Evolutionary conservation across 1,284 basidiomycete genomes (phyloP).

Genomic region (Albatrellus sp.): DNA sequence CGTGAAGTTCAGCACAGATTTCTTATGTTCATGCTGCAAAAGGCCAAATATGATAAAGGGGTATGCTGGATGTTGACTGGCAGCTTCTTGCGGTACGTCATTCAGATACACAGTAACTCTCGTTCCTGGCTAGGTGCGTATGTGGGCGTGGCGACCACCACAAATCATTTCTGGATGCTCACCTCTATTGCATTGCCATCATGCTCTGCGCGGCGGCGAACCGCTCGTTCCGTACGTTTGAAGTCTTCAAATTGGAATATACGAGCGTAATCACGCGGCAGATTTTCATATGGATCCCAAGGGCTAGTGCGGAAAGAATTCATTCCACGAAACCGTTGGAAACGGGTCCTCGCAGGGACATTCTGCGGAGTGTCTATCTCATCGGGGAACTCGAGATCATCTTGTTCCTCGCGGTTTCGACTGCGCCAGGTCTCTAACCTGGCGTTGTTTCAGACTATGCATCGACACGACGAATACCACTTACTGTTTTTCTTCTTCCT

Average conservation of each 20-base stretch:
- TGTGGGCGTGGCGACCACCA: neutral
- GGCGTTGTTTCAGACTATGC: slow-evolving; percentile 1
- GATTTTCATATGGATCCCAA: slow-evolving; percentile 96
- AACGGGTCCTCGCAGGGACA: slow-evolving; percentile 74
- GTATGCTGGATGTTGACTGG: slow-evolving; percentile 18
- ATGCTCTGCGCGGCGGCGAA: slow-evolving; percentile 53
- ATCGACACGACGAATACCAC: slow-evolving; percentile 16
- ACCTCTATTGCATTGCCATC: slow-evolving; percentile 58
- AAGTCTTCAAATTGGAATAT: slow-evolving; percentile 98
- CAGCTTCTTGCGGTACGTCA: slow-evolving; percentile 53
- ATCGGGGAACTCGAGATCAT: slow-evolving; percentile 85
- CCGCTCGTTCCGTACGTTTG: slow-evolving; percentile 71
- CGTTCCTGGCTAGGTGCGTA: slow-evolving; percentile 50
- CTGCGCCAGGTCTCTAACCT: slow-evolving; percentile 64
- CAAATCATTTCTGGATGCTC: slow-evolving; percentile 13
- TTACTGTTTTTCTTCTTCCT: slow-evolving; percentile 78
- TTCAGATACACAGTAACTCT: slow-evolving; percentile 67
- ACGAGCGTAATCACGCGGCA: slow-evolving; percentile 87
- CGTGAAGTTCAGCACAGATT: slow-evolving; percentile 86
- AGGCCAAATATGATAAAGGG: slow-evolving; percentile 77
- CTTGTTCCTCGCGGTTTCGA: slow-evolving; percentile 58
- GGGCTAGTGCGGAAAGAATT: slow-evolving; percentile 89
- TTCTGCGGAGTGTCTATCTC: slow-evolving; percentile 96
- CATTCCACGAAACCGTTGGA: slow-evolving; percentile 88
- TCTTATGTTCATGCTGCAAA: slow-evolving; percentile 93